Conservation (phyloP, 805 yeast species). For the Starmerella apicola region DNA sequence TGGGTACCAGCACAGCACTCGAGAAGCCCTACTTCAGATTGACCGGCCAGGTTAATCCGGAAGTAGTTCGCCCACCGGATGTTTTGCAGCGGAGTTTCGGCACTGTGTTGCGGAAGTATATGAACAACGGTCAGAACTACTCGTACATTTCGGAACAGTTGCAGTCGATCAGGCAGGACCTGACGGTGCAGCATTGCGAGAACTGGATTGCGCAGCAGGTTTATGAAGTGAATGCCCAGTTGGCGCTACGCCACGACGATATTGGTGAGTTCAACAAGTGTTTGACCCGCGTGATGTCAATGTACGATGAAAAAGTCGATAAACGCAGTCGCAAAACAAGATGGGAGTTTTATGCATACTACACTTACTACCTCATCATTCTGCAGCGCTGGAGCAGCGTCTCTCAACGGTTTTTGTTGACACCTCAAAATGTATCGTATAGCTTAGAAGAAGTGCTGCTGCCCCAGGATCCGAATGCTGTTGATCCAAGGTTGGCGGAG, state of each 20-base stretch:
- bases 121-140: conserved; percentile 41
- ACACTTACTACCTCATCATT: conserved; percentile 10
- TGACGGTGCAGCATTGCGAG: conserved; percentile 80
- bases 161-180: conserved; percentile 83
- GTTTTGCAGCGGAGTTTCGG: conserved; percentile 48
- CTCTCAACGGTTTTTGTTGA: conserved; percentile 1
- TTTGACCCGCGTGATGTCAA: conserved; percentile 58
- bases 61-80: conserved; percentile 59
- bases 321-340: not conserved
- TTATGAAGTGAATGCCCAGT: conserved; percentile 73
- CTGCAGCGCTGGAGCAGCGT: conserved; percentile 9
- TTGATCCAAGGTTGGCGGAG: too few relatives aligned
- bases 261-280: conserved; percentile 94
- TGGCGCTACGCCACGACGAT: conserved; percentile 75
- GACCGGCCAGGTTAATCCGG: conserved; percentile 86
- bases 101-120: conserved; percentile 42
- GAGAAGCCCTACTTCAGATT: conserved; percentile 74
- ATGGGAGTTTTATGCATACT: conserved; percentile 13
- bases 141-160: conserved; percentile 77
- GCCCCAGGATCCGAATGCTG: too few relatives aligned
- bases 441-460: too few relatives aligned
- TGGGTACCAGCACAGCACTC: conserved; percentile 53
- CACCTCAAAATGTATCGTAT: too few relatives aligned
- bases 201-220: conserved; percentile 64
- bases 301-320: conserved; percentile 1